Percentiles rank a stretch among this genome's conserved stretches.
Evolutionary conservation across 2,329 filamentous ascomycete genomes (phyloP).

Genomic region (Aspergillus sp.): DNA sequence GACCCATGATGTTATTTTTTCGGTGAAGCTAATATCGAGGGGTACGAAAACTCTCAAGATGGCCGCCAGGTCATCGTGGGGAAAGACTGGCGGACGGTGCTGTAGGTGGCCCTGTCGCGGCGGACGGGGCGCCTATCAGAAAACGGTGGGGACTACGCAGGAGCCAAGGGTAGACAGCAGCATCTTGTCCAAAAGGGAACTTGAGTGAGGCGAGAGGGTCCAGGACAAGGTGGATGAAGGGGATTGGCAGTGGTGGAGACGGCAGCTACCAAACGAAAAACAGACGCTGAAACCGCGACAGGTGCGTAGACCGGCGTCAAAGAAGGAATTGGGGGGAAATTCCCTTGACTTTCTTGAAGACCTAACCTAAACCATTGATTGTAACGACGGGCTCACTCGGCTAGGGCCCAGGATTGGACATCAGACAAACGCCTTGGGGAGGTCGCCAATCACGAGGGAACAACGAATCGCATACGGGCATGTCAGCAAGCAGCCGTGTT

Average conservation of each 20-base stretch:
- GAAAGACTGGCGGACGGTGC: constrained; percentile 22
- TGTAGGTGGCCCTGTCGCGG: constrained; percentile 24
- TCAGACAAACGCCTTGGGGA: not conserved
- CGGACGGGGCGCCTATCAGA: constrained; percentile 22
- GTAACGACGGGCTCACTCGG: not conserved
- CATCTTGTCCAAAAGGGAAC: constrained; percentile 19
- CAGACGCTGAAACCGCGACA: constrained; percentile 11
- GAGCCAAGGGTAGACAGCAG: constrained; percentile 19
- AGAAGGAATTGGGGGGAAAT: not conserved
- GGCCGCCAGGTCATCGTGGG: constrained; percentile 30
- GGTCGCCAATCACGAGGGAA: constrained; percentile 19
- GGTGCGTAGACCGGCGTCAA: not conserved
- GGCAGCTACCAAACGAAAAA: constrained; percentile 11
- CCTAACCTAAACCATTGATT: not conserved
- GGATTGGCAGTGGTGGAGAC: constrained; percentile 22
- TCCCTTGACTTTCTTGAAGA: not conserved
- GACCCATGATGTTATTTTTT: constrained; percentile 22
- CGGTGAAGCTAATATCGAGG: constrained; percentile 25
- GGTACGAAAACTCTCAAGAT: constrained; percentile 14
- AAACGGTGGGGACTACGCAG: constrained; percentile 22
- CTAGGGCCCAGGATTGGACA: constrained; percentile 8
- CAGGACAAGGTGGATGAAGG: constrained; percentile 17
- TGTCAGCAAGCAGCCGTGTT: constrained; percentile 11
- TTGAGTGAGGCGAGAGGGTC: constrained; percentile 23
- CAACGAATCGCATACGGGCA: constrained; percentile 17